These are phyloP conservation scores for Globisporangium uncinulatum DNA, from an alignment of 352 stramenopile species.

Conservation along the genomic window DNA sequence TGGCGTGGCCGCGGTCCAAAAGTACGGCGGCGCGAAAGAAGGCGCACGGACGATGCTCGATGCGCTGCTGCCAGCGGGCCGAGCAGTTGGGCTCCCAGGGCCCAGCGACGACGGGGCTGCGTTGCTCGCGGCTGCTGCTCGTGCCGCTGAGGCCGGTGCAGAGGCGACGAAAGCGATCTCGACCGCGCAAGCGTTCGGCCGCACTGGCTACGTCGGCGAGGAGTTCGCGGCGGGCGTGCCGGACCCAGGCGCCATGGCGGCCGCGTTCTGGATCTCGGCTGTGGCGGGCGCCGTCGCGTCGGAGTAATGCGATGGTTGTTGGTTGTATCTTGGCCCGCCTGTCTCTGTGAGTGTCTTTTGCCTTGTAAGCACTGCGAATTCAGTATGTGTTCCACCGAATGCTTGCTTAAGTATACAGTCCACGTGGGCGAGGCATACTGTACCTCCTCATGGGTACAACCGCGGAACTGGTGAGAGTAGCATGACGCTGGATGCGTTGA, in stretches of 20 bases:
- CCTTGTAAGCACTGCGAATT: too few species aligned
- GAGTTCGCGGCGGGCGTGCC: conserved; percentile 83
- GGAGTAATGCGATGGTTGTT: too few species aligned
- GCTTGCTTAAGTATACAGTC: too few species aligned
- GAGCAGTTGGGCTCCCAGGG: conserved; percentile 26
- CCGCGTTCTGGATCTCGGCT: conserved; percentile 85
- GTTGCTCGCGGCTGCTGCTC: conserved; percentile 44
- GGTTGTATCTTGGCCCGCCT: too few species aligned
- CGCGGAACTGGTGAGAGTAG: too few species aligned
- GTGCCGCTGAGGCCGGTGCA: conserved; percentile 80
- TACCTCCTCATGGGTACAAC: too few species aligned
- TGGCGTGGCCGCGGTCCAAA: conserved; percentile 77
- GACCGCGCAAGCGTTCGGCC: conserved; percentile 63
- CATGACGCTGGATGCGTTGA: too few species aligned
- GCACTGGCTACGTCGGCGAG: conserved; percentile 86
- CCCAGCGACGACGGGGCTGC: conserved; percentile 17
- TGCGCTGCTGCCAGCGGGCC: conserved; percentile 87
- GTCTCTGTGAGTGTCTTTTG: too few species aligned
- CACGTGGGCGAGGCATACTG: too few species aligned
- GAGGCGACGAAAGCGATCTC: conserved; percentile 90
- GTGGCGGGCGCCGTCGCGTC: conserved; percentile 40
- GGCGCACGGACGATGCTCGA: conserved; percentile 97
- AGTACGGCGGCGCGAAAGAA: conserved; percentile 92
- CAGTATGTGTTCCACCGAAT: too few species aligned
- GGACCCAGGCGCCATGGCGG: conserved; percentile 93